phyloP scores from a whole-genome alignment of 495 filamentous ascomycete species.

The Aspergillus homomorphus region DNA sequence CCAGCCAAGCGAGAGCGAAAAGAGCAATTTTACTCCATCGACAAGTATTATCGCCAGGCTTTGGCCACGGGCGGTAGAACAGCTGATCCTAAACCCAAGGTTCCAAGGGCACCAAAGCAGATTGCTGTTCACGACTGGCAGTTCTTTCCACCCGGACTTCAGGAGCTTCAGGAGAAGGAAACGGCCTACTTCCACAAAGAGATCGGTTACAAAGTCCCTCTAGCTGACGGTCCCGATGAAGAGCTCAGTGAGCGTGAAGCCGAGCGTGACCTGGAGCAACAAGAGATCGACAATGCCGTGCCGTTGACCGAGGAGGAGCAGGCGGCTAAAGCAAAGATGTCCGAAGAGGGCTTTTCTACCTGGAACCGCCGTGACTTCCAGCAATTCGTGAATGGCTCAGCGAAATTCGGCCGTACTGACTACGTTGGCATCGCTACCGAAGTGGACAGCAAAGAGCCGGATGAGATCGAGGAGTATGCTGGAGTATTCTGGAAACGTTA shows the following conservation, averaged over 20 bases:
- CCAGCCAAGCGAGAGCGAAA: constrained; percentile 98
- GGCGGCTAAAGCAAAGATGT: constrained; percentile 74
- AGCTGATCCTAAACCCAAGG: constrained; percentile 87
- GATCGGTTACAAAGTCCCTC: constrained; percentile 85
- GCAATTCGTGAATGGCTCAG: constrained; percentile 92
- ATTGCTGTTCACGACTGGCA: constrained; percentile 92
- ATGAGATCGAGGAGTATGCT: constrained; percentile 85
- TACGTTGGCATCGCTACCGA: constrained; percentile 83
- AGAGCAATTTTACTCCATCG: constrained; percentile 95
- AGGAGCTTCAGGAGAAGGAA: constrained; percentile 91
- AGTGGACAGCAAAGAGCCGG: constrained; percentile 82
- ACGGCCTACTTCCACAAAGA: constrained; percentile 95
- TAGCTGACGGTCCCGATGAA: constrained; percentile 81
- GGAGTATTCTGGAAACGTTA: constrained; percentile 94
- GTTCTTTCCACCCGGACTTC: constrained; percentile 81
- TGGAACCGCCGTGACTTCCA: constrained; percentile 99
- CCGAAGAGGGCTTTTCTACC: constrained; percentile 79
- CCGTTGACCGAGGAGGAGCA: constrained; percentile 88
- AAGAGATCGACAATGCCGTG: constrained; percentile 86
- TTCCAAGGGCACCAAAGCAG: constrained; percentile 94
- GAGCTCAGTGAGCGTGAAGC: constrained; percentile 79
- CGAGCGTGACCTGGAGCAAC: constrained; percentile 82
- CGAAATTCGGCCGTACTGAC: constrained; percentile 82
- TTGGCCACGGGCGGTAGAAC: constrained; percentile 80
- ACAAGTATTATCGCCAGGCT: constrained; percentile 96